Evolutionary conservation across 345 rosid species (phyloP).

Genomic region (Brassica rapa): DNA sequence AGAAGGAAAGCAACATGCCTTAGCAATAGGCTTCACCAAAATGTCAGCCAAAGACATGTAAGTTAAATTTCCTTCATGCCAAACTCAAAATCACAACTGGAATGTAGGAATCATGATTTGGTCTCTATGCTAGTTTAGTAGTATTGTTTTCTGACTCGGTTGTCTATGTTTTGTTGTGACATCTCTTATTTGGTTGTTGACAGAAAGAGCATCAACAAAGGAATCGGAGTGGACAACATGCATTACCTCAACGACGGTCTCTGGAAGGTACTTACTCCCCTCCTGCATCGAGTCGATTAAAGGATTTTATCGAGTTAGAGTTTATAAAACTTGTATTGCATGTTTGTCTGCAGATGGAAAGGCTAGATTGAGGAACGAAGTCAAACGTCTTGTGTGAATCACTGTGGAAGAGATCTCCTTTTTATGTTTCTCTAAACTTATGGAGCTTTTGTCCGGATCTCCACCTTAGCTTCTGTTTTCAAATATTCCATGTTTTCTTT

Average conservation of each 20-base stretch:
- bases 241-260: conserved; percentile 98
- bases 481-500: conserved; percentile 22
- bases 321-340: not conserved
- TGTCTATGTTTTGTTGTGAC: not conserved
- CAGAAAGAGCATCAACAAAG: conserved; percentile 89
- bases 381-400: conserved; percentile 16
- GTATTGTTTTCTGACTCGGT: not conserved
- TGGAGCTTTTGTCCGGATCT: conserved; percentile 28
- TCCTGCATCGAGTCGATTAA: not conserved
- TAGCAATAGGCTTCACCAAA: conserved; percentile 97
- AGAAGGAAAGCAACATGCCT: conserved; percentile 98
- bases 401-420: conserved; percentile 9
- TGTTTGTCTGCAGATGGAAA: conserved; percentile 69
- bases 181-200: conserved; percentile 16
- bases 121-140: not conserved
- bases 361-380: conserved; percentile 59
- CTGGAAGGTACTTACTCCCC: conserved; percentile 67
- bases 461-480: conserved; percentile 25
- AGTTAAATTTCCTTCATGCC: conserved; percentile 40
- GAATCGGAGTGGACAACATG: conserved; percentile 97
- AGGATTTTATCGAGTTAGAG: not conserved
- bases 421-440: conserved; percentile 31
- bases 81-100: not conserved
- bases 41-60: conserved; percentile 99
- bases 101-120: not conserved